phyloP scores from a whole-genome alignment of 1,284 basidiomycete species.

The Thelephora terrestris region DNA sequence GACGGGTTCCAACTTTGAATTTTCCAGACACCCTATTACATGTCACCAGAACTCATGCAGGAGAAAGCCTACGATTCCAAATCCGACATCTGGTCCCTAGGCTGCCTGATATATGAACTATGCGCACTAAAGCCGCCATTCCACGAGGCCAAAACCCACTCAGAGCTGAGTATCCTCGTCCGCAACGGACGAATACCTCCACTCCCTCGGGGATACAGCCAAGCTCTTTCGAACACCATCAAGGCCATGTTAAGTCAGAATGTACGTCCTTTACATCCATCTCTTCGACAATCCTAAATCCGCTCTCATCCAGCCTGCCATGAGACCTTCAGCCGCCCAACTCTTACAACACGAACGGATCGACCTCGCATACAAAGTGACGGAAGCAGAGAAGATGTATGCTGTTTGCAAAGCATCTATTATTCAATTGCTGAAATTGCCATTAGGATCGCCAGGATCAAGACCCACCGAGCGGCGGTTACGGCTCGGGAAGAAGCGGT shows the following conservation, averaged over 20 bases:
- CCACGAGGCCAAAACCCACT: constrained; percentile 82
- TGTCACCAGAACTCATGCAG: constrained; percentile 96
- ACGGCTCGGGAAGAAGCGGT: constrained; percentile 56
- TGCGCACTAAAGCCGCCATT: constrained; percentile 89
- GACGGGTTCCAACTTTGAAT: constrained; percentile 3
- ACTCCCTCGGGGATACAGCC: constrained; percentile 74
- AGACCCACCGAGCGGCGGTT: constrained; percentile 47
- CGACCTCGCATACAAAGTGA: constrained; percentile 59
- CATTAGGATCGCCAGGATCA: constrained; percentile 48
- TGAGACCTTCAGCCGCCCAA: constrained; percentile 73
- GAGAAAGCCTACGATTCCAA: constrained; percentile 96
- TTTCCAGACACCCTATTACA: constrained; percentile 89
- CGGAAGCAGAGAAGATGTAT: constrained; percentile 74
- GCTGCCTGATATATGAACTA: constrained; percentile 92
- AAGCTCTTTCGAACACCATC: constrained; percentile 61
- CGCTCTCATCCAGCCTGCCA: constrained; percentile 50
- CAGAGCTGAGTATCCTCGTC: constrained; percentile 75
- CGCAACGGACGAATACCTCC: constrained; percentile 82
- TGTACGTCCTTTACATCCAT: constrained; percentile 32
- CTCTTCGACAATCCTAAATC: constrained; percentile 1
- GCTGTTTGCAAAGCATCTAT: constrained; percentile 14
- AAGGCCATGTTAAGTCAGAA: constrained; percentile 83
- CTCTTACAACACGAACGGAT: constrained; percentile 71
- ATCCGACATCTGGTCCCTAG: constrained; percentile 96
- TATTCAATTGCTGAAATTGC: not conserved